Base-by-base conservation (phyloP, 257 asterid genomes). In the Jaltomata sinuosa region DNA sequence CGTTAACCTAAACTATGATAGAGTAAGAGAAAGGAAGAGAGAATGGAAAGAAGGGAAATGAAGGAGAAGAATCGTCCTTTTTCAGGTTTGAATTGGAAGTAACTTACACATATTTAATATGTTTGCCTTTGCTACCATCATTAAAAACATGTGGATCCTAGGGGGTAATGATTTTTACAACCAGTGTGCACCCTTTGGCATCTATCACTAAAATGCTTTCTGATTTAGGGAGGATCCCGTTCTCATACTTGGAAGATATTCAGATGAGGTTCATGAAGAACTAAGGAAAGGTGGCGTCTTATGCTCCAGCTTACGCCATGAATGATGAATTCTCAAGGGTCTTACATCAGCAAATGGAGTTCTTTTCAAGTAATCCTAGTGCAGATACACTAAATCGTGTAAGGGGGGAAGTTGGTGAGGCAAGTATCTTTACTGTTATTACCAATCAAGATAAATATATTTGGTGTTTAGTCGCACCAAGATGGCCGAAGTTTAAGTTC, bases 291-390 rank as follows among this genome's bases (percentile, higher is more conserved):
- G 97, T 93, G 82, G 97, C 94, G 77, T 79, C 91, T 62, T 87
- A 83, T 88, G 97, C 98, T 31, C 98, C 98, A 85, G 99, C 99
- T 76, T 96, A 96, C 81, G 94, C 99, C 11, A 94, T 96, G 98
- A 96, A 96, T 87, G 99, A 94, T 89, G 98, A 96, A 87, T 93
- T 94, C 88, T 96, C 99, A 14, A 92, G 99, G 90, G 98, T 94
- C 84, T 87, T 96, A 87, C 99, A 94, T 90, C 98, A 93, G 87
- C 99, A 96, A 89, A 94, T 96, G 99, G 99, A 96, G 89, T 96
- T 93, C 79, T 96, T 92, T 90, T 94, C 99, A 69, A 96, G 98
- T 85, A 96, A 93, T 86, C 97, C 97, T 12, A 92, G 93, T 87
- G 97, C 96, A 32, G 99, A 96, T 91, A 90, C 98, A 2, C 92